A percentile compares a stretch with the other conserved stretches of the same genome.
Conservation (phyloP, 2,329 filamentous ascomycete species). For the Rhinocladiella similis region DNA sequence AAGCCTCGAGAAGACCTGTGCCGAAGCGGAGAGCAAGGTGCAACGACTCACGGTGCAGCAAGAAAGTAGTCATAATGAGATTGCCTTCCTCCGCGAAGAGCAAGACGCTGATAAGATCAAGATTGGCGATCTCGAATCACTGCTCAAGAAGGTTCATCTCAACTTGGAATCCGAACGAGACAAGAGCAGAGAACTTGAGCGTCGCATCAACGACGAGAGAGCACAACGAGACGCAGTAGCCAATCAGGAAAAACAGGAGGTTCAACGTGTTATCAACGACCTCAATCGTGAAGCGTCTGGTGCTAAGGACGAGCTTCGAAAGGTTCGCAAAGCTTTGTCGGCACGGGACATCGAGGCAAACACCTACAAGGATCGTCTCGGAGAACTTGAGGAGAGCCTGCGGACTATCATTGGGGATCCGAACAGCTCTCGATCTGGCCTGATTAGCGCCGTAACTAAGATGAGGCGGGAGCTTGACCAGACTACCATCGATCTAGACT, state of each 20-base stretch:
- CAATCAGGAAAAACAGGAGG: conserved; percentile 87
- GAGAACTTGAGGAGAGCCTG: conserved; percentile 86
- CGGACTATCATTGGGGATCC: conserved; percentile 84
- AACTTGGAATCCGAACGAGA: conserved; percentile 83
- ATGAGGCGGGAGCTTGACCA: conserved; percentile 85
- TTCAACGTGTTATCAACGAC: conserved; percentile 89
- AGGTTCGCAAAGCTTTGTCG: conserved; percentile 78
- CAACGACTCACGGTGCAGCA: conserved; percentile 86
- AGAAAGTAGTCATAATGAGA: conserved; percentile 89
- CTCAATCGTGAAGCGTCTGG: conserved; percentile 80
- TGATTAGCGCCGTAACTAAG: conserved; percentile 84
- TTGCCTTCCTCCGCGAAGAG: conserved; percentile 92
- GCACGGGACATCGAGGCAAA: conserved; percentile 84
- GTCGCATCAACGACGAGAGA: conserved; percentile 75
- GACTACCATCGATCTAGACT: conserved; percentile 78
- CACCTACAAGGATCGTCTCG: conserved; percentile 86
- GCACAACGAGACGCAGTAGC: conserved; percentile 84
- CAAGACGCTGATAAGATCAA: conserved; percentile 97
- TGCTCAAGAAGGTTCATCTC: conserved; percentile 75
- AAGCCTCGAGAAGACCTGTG: conserved; percentile 77
- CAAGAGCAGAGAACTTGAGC: conserved; percentile 68
- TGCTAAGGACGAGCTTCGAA: conserved; percentile 82
- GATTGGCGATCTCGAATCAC: conserved; percentile 88
- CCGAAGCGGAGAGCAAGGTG: conserved; percentile 83
- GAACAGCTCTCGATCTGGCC: conserved; percentile 78